phyloP scores from a whole-genome alignment of 805 yeast genomes.

The Kluyveromyces dobzhanskii region DNA sequence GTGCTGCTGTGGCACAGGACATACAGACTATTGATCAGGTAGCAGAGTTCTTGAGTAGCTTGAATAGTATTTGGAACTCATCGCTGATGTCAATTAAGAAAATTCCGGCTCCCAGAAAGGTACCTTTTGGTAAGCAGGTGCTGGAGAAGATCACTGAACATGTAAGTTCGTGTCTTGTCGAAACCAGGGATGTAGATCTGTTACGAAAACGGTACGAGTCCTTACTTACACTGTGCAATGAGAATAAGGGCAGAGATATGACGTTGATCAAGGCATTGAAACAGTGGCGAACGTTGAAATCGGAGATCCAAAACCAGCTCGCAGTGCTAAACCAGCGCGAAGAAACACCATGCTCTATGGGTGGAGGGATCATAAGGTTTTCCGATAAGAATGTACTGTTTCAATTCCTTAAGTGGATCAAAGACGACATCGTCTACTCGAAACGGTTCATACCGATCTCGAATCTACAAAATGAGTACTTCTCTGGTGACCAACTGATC shows the following conservation, averaged over 20 bases:
- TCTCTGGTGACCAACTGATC: constrained; percentile 21
- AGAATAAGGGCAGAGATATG: constrained; percentile 6
- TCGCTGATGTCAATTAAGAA: not conserved
- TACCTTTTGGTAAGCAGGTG: too few relatives aligned
- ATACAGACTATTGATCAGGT: constrained; percentile 11
- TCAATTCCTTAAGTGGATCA: not conserved
- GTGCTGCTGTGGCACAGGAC: constrained; percentile 14
- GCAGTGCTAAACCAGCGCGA: not conserved
- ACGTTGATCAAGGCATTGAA: constrained; percentile 9
- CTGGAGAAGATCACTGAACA: too few relatives aligned
- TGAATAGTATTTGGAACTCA: constrained; percentile 13
- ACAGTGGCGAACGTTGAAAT: constrained; percentile 6
- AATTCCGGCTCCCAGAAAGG: not conserved
- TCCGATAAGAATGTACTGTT: not conserved
- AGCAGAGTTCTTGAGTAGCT: constrained; percentile 14
- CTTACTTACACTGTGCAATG: constrained; percentile 5
- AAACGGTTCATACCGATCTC: constrained; percentile 25
- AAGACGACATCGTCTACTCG: constrained; percentile 11
- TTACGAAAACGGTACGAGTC: constrained; percentile 5
- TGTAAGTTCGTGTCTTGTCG: not conserved
- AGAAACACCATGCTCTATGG: not conserved
- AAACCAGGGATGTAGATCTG: constrained; percentile 4
- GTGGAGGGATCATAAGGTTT: not conserved
- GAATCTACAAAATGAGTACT: constrained; percentile 14
- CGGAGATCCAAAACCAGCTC: constrained; percentile 5